Conservation (phyloP, 352 stramenopile species). For the Blastocystis sp. region DNA sequence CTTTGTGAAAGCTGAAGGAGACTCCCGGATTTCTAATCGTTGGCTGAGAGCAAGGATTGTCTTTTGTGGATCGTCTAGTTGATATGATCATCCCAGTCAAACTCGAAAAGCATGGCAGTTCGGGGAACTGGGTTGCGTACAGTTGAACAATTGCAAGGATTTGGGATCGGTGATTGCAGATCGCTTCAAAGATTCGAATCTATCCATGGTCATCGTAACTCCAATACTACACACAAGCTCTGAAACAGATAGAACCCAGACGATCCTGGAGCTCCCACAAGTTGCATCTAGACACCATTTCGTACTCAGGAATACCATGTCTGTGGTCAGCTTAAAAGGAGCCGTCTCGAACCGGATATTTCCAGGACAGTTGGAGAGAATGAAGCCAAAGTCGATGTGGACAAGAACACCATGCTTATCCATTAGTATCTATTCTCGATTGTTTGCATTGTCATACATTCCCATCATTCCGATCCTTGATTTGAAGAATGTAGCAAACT, state of each 20-base stretch:
- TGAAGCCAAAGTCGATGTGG: constrained; percentile 99
- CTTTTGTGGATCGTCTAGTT: neutral
- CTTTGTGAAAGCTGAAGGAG: constrained; percentile 69
- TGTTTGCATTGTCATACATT: neutral
- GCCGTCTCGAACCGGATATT: constrained; percentile 96
- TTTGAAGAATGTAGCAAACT: constrained; percentile 92
- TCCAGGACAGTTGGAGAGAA: constrained; percentile 93
- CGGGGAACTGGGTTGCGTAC: constrained; percentile 71
- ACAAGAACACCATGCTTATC: constrained; percentile 94
- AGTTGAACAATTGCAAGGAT: constrained; percentile 93
- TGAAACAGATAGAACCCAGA: constrained; percentile 3
- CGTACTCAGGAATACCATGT: constrained; percentile 96
- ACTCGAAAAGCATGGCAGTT: constrained; percentile 62
- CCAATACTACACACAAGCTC: constrained; percentile 64
- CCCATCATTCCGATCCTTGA: constrained; percentile 84
- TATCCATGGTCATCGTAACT: constrained; percentile 88
- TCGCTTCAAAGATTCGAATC: constrained; percentile 89
- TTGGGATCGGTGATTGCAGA: constrained; percentile 86
- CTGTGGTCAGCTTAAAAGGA: constrained; percentile 97
- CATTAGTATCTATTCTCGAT: constrained; percentile 88
- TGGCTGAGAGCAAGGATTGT: neutral
- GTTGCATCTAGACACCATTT: constrained; percentile 69
- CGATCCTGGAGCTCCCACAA: neutral
- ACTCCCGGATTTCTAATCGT: neutral
- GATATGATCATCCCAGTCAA: neutral